A percentile compares a stretch with the other conserved stretches of the same genome.
These are phyloP conservation scores for Draba incana DNA, from an alignment of 345 rosid species.

Conservation along the genomic window DNA sequence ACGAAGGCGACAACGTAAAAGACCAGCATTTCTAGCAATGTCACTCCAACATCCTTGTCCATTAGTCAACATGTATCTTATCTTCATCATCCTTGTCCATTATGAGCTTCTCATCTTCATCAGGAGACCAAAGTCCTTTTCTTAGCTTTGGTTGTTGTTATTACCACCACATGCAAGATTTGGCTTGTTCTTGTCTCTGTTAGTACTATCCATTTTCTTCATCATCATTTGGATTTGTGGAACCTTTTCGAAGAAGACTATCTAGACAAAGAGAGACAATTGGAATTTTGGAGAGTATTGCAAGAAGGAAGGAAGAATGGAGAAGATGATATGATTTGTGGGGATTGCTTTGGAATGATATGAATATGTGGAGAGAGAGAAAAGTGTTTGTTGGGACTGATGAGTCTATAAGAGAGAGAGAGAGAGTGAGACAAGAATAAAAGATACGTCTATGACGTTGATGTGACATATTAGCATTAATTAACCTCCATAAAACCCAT, in stretches of 20 bases:
- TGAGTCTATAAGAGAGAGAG: conserved; percentile 37
- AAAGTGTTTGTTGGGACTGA: conserved; percentile 56
- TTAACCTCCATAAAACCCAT: background rate
- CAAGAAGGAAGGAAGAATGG: conserved; percentile 51
- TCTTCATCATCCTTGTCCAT: too few relatives aligned
- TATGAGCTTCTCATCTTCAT: conserved; percentile 82
- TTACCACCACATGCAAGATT: conserved; percentile 32
- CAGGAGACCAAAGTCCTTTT: conserved; percentile 88
- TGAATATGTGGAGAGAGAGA: conserved; percentile 36
- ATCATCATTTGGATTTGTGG: conserved; percentile 44
- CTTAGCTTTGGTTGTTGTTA: conserved; percentile 51
- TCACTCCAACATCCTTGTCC: conserved; percentile 92
- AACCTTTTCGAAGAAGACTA: conserved; percentile 45
- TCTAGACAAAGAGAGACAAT: conserved; percentile 37
- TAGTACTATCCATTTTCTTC: conserved; percentile 39
- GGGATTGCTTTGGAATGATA: conserved; percentile 74
- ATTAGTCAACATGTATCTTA: too few relatives aligned
- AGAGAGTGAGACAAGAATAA: conserved; percentile 28
- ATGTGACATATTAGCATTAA: background rate
- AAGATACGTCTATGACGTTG: too few relatives aligned
- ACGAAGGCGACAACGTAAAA: conserved; percentile 79
- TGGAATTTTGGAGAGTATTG: conserved; percentile 9
- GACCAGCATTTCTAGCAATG: conserved; percentile 75
- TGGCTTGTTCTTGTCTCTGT: conserved; percentile 40
- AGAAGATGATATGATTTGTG: conserved; percentile 74